These are phyloP conservation scores for Plasmopara halstedii DNA, from an alignment of 352 stramenopile species.

Conservation along the genomic window DNA sequence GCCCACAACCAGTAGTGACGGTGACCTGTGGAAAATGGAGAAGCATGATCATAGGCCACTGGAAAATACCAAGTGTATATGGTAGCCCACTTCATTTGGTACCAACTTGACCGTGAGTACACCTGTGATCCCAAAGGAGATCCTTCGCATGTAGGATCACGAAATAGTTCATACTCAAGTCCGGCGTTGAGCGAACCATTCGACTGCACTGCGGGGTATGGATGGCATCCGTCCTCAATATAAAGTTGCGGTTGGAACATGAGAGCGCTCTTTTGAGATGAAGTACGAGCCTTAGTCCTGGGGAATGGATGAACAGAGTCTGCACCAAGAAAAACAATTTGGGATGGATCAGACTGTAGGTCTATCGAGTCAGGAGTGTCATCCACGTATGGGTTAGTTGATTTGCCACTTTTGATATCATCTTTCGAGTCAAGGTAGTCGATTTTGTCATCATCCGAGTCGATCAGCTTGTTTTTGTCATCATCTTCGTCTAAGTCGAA, in stretches of 20 bases:
- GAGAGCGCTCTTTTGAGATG: background rate
- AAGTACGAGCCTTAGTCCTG: background rate
- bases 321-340: no score
- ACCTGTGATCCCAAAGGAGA: background rate
- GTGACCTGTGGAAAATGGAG: no score
- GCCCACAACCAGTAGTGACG: background rate
- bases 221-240: background rate
- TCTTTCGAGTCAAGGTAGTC: background rate
- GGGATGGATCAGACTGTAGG: background rate
- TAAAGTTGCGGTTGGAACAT: background rate
- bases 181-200: background rate
- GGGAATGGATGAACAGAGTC: no score
- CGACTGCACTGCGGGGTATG: background rate
- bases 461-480: background rate
- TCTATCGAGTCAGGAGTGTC: background rate
- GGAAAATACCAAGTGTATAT: background rate
- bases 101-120: background rate
- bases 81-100: background rate
- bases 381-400: no score
- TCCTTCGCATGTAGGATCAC: background rate
- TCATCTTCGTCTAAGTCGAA: background rate
- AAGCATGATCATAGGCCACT: no score
- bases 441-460: background rate
- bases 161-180: background rate
- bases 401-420: background rate